A percentile compares a stretch with the other conserved stretches of the same genome.
These are phyloP conservation scores for Penicillium sp. DNA, from an alignment of 2,329 filamentous ascomycete genomes.

Conservation along the genomic window DNA sequence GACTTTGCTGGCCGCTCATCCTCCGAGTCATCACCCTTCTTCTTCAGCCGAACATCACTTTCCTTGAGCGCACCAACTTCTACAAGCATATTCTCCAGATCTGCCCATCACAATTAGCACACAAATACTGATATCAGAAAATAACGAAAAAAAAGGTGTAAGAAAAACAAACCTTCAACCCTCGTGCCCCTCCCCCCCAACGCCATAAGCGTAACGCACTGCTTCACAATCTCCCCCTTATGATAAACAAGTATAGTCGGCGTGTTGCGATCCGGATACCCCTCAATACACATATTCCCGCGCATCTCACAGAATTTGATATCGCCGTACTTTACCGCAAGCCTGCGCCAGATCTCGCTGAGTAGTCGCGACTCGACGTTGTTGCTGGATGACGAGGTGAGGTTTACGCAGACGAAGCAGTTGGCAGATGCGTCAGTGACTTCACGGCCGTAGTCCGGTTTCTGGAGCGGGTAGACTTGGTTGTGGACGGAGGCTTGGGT, in stretches of 20 bases:
- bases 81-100: constrained; percentile 81
- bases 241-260: constrained; percentile 92
- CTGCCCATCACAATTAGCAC: constrained; percentile 35
- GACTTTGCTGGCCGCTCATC: constrained; percentile 59
- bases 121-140: not conserved
- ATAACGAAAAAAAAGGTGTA: not conserved
- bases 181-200: constrained; percentile 74
- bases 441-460: constrained; percentile 88
- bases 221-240: constrained; percentile 88
- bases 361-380: constrained; percentile 86
- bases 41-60: constrained; percentile 76
- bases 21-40: constrained; percentile 60
- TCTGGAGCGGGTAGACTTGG: constrained; percentile 89
- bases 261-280: constrained; percentile 92
- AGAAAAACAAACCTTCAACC: constrained; percentile 55
- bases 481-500: constrained; percentile 81
- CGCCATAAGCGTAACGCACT: constrained; percentile 86
- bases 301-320: constrained; percentile 98
- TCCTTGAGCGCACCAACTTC: constrained; percentile 79
- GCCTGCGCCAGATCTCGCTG: constrained; percentile 81
- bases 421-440: constrained; percentile 88
- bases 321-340: constrained; percentile 85
- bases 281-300: constrained; percentile 91
- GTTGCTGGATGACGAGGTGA: constrained; percentile 76
- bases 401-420: constrained; percentile 72